Evolutionary conservation across 2,329 filamentous ascomycete species (phyloP).

Genomic region (Pseudogymnoascus destructans): DNA sequence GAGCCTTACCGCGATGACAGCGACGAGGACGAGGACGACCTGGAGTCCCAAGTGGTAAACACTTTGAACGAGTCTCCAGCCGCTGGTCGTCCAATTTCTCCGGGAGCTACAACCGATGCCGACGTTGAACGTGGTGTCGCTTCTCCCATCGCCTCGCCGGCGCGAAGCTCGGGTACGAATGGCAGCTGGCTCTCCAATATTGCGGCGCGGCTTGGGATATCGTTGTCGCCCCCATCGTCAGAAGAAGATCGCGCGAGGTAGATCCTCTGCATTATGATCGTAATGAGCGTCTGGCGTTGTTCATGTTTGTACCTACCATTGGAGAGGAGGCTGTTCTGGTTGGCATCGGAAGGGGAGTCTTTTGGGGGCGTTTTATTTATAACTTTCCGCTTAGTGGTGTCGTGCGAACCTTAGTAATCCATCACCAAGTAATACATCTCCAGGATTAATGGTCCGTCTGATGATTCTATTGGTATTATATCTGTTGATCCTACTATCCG

Average conservation of each 20-base stretch:
- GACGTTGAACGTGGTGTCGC: constrained; percentile 30
- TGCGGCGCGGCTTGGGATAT: background rate
- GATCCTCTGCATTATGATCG: background rate
- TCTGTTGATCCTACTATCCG: background rate
- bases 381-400: background rate
- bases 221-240: background rate
- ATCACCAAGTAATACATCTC: background rate
- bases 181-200: background rate
- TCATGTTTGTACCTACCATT: background rate
- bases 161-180: background rate
- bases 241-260: constrained; percentile 6
- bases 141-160: background rate
- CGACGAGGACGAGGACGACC: constrained; percentile 25
- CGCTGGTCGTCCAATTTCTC: background rate
- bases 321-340: background rate
- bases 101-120: constrained; percentile 23
- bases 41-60: background rate
- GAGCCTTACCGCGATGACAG: constrained; percentile 29
- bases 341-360: background rate
- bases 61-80: background rate
- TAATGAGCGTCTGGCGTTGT: background rate
- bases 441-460: background rate
- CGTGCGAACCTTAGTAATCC: constrained; percentile 1
- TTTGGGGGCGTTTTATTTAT: background rate
- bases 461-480: background rate